These are phyloP conservation scores for Aspergillus thermomutatus DNA, from an alignment of 2,329 filamentous ascomycete genomes.

Conservation along the genomic window DNA sequence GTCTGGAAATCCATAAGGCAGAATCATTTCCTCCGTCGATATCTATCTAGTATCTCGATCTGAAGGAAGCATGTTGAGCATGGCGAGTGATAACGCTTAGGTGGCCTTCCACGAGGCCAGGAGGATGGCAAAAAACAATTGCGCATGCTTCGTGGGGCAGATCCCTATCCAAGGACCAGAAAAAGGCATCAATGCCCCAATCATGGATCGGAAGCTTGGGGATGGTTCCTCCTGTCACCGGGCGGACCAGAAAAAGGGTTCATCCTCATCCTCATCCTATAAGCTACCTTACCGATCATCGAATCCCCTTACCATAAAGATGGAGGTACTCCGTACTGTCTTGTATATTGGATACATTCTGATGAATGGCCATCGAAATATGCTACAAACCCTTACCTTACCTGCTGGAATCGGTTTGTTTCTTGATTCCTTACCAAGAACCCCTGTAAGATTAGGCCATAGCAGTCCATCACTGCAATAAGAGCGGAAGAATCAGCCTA, in stretches of 20 bases:
- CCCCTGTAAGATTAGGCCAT: not conserved
- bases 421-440: not conserved
- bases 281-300: not conserved
- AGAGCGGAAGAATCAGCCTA: not conserved
- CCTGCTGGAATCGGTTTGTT: not conserved
- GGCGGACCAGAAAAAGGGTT: not conserved
- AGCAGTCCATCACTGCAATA: not conserved
- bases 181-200: not conserved
- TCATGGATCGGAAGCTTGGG: not conserved
- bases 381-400: not conserved
- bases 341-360: too few species aligned
- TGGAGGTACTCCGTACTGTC: not conserved
- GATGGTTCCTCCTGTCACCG: not conserved
- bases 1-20: not conserved
- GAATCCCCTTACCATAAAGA: not conserved
- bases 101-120: not conserved
- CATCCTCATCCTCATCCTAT: not conserved
- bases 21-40: too few species aligned
- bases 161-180: not conserved
- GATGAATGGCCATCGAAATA: not conserved
- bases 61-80: not conserved
- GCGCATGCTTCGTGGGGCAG: not conserved
- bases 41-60: too few species aligned
- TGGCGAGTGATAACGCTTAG: not conserved
- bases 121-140: not conserved